These are phyloP conservation scores for Eimeria necatrix DNA, from an alignment of 169 alveolate species.

Conservation along the genomic window DNA sequence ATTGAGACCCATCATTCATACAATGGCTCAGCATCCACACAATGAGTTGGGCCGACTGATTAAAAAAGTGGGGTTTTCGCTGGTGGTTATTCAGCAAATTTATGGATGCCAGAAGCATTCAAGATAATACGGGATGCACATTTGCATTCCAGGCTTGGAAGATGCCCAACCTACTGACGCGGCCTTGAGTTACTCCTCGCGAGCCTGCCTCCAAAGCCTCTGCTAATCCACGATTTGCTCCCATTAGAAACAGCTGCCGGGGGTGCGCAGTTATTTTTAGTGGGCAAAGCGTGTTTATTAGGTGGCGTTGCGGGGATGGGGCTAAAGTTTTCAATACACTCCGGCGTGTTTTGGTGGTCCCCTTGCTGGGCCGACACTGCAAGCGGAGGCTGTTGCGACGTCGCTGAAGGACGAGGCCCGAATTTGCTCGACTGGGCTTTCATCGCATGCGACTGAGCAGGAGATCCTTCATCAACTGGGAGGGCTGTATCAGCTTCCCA, in stretches of 20 bases:
- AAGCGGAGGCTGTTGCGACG: slow-evolving; percentile 14
- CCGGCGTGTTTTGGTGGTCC: background rate
- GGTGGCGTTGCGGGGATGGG: slow-evolving; percentile 63
- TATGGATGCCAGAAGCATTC: no score
- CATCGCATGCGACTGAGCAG: background rate
- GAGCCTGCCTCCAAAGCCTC: slow-evolving; percentile 42
- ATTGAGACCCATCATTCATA: no score
- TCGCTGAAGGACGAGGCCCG: background rate
- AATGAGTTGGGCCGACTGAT: no score
- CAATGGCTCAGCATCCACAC: no score
- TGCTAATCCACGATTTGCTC: slow-evolving; percentile 5
- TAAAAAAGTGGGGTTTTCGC: no score
- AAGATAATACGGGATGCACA: no score
- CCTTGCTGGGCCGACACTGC: background rate
- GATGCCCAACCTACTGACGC: slow-evolving; percentile 15
- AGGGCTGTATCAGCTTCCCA: slow-evolving; percentile 76
- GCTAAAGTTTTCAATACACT: background rate
- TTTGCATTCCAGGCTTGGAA: no score
- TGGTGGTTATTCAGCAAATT: no score
- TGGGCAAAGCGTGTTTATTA: slow-evolving; percentile 33
- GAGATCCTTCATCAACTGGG: slow-evolving; percentile 66
- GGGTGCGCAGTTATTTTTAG: background rate
- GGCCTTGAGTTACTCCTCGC: slow-evolving; percentile 50
- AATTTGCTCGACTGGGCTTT: background rate
- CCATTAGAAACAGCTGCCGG: background rate